These are phyloP conservation scores for Schizopora paradoxa DNA, from an alignment of 1,284 basidiomycete species.

Conservation along the genomic window DNA sequence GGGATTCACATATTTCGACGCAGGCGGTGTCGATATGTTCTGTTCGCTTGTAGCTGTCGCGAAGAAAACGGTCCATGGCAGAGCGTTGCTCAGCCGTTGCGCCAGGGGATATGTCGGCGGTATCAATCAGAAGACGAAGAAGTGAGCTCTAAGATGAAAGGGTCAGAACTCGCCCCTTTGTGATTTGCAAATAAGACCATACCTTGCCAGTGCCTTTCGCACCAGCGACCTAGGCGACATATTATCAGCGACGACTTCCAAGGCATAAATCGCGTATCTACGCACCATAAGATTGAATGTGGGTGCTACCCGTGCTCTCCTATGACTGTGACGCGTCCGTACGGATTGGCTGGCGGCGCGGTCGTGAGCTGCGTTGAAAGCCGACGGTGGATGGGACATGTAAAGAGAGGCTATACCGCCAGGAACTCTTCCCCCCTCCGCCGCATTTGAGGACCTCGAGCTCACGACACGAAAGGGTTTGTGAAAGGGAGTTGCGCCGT, in stretches of 20 bases:
- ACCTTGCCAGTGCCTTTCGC: conserved; percentile 70
- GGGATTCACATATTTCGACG: conserved; percentile 74
- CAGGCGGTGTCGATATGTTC: conserved; percentile 56
- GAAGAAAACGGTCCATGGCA: conserved; percentile 55
- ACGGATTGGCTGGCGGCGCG: conserved; percentile 29
- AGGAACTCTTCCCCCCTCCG: conserved; percentile 29
- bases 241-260: conserved; percentile 2
- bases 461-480: conserved; percentile 65
- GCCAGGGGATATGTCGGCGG: conserved; percentile 67
- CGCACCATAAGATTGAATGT: conserved; percentile 81
- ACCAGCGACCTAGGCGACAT: conserved; percentile 56
- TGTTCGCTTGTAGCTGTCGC: conserved; percentile 52
- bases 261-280: conserved; percentile 5
- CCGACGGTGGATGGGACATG: conserved; percentile 53
- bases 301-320: conserved; percentile 57
- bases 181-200: conserved; percentile 14
- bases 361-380: conserved; percentile 48
- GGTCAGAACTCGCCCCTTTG: conserved; percentile 6
- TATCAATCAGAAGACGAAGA: conserved; percentile 63
- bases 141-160: conserved; percentile 47
- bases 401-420: conserved; percentile 63
- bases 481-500: conserved; percentile 63
- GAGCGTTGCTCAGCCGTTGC: conserved; percentile 64
- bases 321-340: conserved; percentile 48
- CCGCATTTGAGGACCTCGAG: conserved; percentile 26